Evolutionary conservation across 2,329 filamentous ascomycete genomes (phyloP).

Genomic region (Talaromyces verruculosus): DNA sequence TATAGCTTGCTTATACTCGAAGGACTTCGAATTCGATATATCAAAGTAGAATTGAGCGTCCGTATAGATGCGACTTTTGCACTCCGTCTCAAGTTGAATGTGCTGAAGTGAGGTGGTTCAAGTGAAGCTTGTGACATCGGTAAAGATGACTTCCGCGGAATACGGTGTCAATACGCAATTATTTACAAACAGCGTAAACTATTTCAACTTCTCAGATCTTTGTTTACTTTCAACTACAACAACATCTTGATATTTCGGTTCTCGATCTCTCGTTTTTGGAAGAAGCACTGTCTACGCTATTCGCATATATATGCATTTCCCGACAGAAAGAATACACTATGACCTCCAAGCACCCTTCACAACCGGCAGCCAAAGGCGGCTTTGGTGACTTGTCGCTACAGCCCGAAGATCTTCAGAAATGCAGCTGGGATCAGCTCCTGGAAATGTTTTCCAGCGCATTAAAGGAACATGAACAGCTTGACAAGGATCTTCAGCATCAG

Average conservation of each 20-base stretch:
- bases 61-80: neutral
- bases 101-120: neutral
- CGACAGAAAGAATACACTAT: neutral
- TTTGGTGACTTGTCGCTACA: conserved; percentile 14
- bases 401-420: conserved; percentile 21
- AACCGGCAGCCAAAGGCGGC: neutral
- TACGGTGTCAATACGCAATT: conserved; percentile 11
- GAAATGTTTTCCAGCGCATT: conserved; percentile 67
- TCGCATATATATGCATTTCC: neutral
- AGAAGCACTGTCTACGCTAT: neutral
- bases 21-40: neutral
- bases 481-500: conserved; percentile 65
- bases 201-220: neutral
- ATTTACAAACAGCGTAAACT: neutral
- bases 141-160: neutral
- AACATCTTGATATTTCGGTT: neutral
- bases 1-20: neutral
- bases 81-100: neutral
- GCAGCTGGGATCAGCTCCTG: conserved; percentile 70
- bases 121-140: conserved; percentile 5
- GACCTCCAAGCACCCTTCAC: neutral
- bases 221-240: neutral
- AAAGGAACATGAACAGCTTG: conserved; percentile 60
- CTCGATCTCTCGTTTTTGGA: no score
- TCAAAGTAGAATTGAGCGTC: neutral